Evolutionary conservation across 2,329 filamentous ascomycete genomes (phyloP).

Genomic region (Arthrinium puccinioides): DNA sequence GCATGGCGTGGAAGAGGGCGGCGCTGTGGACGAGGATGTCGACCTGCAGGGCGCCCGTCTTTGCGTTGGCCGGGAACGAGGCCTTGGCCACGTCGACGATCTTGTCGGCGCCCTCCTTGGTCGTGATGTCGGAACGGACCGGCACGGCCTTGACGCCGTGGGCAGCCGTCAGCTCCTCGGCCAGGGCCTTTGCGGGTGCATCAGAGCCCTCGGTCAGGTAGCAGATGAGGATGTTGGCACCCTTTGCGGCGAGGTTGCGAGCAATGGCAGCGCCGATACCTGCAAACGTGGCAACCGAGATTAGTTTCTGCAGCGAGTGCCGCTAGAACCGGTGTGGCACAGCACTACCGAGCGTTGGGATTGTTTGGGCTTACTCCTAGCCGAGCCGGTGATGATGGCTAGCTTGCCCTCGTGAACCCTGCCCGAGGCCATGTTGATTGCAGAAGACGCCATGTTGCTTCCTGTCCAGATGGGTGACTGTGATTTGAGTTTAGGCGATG

Average conservation of each 20-base stretch:
- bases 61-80: slow-evolving; percentile 30
- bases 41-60: slow-evolving; percentile 41
- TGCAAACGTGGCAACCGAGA: slow-evolving; percentile 12
- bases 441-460: neutral
- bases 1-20: slow-evolving; percentile 40
- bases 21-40: slow-evolving; percentile 54
- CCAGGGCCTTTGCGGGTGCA: slow-evolving; percentile 38
- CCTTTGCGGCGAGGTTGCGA: slow-evolving; percentile 50
- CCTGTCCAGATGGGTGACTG: too few relatives aligned
- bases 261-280: slow-evolving; percentile 55
- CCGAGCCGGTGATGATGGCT: slow-evolving; percentile 6
- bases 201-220: slow-evolving; percentile 51
- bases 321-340: too few relatives aligned
- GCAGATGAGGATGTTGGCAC: slow-evolving; percentile 49
- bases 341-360: too few relatives aligned
- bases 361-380: slow-evolving; percentile 6
- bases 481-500: too few relatives aligned
- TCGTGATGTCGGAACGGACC: slow-evolving; percentile 57
- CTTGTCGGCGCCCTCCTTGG: slow-evolving; percentile 43
- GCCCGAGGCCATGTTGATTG: slow-evolving; percentile 1
- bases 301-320: neutral
- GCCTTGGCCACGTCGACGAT: slow-evolving; percentile 43
- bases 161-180: slow-evolving; percentile 35
- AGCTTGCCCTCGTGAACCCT: slow-evolving; percentile 7
- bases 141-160: slow-evolving; percentile 42